Evolutionary conservation across 192 early-diverging fungal species (phyloP), one percentile per base, ranked within the genome.

Genomic region (Spizellomyces sp.): DNA sequence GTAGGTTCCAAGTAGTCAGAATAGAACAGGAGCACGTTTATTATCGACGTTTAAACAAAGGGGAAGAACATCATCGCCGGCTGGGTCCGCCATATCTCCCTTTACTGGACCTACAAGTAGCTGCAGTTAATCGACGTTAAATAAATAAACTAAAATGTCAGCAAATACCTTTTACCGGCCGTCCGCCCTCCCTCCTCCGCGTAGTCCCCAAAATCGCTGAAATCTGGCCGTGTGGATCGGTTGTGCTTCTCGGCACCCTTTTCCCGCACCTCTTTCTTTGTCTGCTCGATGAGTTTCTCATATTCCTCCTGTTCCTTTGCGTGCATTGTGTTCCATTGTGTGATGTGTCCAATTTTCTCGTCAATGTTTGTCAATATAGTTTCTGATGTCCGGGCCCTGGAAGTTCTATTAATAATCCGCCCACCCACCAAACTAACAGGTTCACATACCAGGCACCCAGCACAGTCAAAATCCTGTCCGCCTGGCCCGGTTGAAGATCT

Each of bases 401-500:
- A 36, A 36, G 27, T 2, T 36, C 3, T 36, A 36, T 36, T 36
- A 36, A 3, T 15, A 21, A 22, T 12, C 19, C 14, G 12, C 15
- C 14, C 44, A 46, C 63, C 1, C 10, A 36, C 3, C 27, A 36
- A 36, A 36, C 27, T 36, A 36, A 36, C 27, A 36, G 27, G 27
- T 36, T 36, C 54, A 74, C 27, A 59, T 82, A 92, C 91, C 91
- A 94, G 21, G 77, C 75, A 2, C 69, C 75, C 15, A 94, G 76
- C 12, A 81, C 73, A 4, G 75, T 64, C 45, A 92, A 71, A 60
- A 91, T 81, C 42, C 80, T 71, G 48, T 83, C 79, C 4, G 83
- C 77, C 67, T 92, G 85, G 6, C 84, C 87, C 15, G 90, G 88
- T 61, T 84, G 76, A 19, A 93, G 73, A 79, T 95, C 93, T 44